phyloP scores from a whole-genome alignment of 2,329 filamentous ascomycete genomes.

The Colletotrichum paranaense region DNA sequence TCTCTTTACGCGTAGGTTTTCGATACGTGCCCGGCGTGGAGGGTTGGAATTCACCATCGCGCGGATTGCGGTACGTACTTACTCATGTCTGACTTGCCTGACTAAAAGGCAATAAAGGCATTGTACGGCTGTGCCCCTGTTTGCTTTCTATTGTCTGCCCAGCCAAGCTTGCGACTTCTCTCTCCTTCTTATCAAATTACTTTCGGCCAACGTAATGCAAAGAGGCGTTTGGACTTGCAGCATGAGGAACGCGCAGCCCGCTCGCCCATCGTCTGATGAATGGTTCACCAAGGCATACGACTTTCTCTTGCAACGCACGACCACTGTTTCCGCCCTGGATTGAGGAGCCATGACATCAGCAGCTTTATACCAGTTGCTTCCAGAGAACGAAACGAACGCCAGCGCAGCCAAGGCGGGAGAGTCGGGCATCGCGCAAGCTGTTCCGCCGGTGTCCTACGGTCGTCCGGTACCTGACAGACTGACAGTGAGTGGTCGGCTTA shows the following conservation, averaged over 20 bases:
- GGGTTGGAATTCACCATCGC: background rate
- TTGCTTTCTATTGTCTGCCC: background rate
- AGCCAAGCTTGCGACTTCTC: background rate
- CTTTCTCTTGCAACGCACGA: background rate
- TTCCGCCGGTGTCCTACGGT: background rate
- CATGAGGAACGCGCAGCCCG: background rate
- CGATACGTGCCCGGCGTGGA: background rate
- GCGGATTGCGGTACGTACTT: no score
- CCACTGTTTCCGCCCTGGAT: background rate
- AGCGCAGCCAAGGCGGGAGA: background rate
- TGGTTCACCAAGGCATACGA: background rate
- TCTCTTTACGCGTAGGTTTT: background rate
- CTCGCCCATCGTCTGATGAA: background rate
- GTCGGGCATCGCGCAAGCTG: background rate
- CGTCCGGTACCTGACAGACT: slow-evolving; percentile 5
- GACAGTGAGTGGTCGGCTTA: background rate
- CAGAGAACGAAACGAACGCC: background rate
- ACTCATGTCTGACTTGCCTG: background rate
- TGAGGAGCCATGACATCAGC: background rate
- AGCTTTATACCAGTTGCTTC: background rate
- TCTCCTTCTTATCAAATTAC: background rate
- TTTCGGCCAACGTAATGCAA: background rate
- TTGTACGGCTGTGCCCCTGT: background rate
- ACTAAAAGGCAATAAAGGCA: background rate
- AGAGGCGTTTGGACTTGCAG: background rate